Evolutionary conservation across 495 filamentous ascomycete genomes (phyloP), one percentile per base, ranked within the genome.

Genomic region (Aspergillus sclerotioniger): DNA sequence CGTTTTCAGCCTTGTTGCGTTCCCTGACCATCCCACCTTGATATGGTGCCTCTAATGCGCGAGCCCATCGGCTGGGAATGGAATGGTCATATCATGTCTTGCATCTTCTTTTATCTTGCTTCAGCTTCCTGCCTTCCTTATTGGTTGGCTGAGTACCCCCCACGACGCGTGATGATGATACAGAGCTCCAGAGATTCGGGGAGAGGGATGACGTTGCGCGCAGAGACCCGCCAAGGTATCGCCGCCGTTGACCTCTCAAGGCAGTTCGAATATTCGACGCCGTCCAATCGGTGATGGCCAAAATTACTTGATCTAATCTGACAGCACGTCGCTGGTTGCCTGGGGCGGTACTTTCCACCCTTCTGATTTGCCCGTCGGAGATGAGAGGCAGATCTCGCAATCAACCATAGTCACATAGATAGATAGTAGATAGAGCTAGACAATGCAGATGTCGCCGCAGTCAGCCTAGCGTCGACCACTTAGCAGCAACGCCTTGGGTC

Each of bases 291-390:
- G 56, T 81, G 79, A 78, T 54, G 75, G 76, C 62, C 55, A 75
- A 50, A 78, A 75, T 75, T 67, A 80, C 79, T 82, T 82, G 79
- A 82, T 82, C 79, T 82, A 82, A 82, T 82, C 79, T 79, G 79
- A 82, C 61, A 56, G 43, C 49, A 58, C 51, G 20, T 60, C 47
- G 15, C 9, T n/a, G 28, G 47, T 50, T 28, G 20, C 8, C 13
- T n/a, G n/a, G 6, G 15, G 13, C 28, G 16, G 20, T 15, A 15
- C 47, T 15, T 32, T 21, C 29, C 16, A 3, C 25, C 47, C 16
- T n/a, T 13, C 13, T 32, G 15, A n/a, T 50, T 50, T 31, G 47
- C 47, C 13, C 17, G 47, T 50, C 28, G 31, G 31, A 32, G 31
- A 16, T 31, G 47, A 49, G 28, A 16, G 31, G 44, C 17, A 8